Conservation (phyloP, 23 red algal genomes). For the Gracilaria vermiculophylla region DNA sequence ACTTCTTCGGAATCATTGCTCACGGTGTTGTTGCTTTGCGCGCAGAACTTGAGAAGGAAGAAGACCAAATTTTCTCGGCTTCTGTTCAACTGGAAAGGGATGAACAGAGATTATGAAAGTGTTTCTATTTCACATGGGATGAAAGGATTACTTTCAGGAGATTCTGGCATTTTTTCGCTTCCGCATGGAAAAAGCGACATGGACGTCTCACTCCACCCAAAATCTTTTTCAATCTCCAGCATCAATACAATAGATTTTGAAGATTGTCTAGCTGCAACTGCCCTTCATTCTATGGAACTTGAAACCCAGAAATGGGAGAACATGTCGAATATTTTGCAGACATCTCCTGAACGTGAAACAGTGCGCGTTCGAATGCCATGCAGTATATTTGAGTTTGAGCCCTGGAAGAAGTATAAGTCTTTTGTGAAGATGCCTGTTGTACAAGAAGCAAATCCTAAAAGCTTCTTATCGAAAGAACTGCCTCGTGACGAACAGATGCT, state of each 20-base stretch:
- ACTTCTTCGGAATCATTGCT: background rate
- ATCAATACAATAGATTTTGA: constrained; percentile 7
- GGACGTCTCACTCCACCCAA: background rate
- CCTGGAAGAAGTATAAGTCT: background rate
- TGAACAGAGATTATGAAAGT: background rate
- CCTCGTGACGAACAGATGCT: constrained; percentile 10
- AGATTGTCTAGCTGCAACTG: background rate
- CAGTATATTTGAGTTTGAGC: background rate
- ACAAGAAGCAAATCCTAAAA: background rate
- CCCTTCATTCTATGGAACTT: background rate
- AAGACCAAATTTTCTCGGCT: background rate
- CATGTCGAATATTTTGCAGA: background rate
- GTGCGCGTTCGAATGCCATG: background rate
- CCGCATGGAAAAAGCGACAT: background rate
- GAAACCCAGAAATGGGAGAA: background rate
- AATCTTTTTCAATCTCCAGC: background rate
- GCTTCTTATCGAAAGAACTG: too few species aligned
- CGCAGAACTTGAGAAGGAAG: constrained; percentile 1
- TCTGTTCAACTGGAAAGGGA: background rate
- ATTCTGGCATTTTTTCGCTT: background rate
- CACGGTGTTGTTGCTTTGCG: constrained; percentile 5
- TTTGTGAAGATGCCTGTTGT: background rate
- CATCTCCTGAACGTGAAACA: background rate
- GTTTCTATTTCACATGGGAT: background rate
- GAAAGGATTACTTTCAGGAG: background rate